Evolutionary conservation across 495 filamentous ascomycete genomes (phyloP).

Genomic region (Aspergillus diversus): DNA sequence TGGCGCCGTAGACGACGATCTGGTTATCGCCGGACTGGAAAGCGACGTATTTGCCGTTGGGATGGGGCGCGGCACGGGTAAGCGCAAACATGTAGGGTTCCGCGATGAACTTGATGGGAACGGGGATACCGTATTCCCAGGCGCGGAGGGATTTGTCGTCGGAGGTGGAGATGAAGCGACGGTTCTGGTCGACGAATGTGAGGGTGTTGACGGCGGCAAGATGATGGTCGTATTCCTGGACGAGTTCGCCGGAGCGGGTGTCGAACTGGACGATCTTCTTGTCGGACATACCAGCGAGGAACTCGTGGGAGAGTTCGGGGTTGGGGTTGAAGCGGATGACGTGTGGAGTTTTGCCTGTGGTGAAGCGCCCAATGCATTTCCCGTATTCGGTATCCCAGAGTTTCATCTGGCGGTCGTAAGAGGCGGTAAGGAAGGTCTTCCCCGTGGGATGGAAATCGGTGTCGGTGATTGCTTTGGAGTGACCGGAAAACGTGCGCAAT

Average conservation of each 20-base stretch:
- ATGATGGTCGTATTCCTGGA: slow-evolving; percentile 99
- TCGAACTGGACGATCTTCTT: slow-evolving; percentile 99
- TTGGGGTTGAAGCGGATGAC: slow-evolving; percentile 91
- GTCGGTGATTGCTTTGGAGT: slow-evolving; percentile 88
- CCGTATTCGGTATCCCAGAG: slow-evolving; percentile 98
- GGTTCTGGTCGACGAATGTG: slow-evolving; percentile 91
- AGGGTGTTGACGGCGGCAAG: slow-evolving; percentile 97
- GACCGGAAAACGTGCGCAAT: slow-evolving; percentile 85
- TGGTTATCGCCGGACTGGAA: slow-evolving; percentile 95
- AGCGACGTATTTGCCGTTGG: slow-evolving; percentile 87
- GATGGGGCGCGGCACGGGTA: slow-evolving; percentile 78
- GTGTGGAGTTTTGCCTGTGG: slow-evolving; percentile 91
- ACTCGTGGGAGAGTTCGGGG: slow-evolving; percentile 77
- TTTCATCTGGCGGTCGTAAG: slow-evolving; percentile 93
- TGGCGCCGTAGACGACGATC: slow-evolving; percentile 91
- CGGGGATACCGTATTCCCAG: slow-evolving; percentile 97
- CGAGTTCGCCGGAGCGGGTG: slow-evolving; percentile 76
- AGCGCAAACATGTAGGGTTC: slow-evolving; percentile 97
- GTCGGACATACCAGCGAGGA: slow-evolving; percentile 94
- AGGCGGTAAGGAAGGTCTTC: slow-evolving; percentile 87
- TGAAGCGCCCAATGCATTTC: slow-evolving; percentile 81
- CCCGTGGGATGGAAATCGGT: slow-evolving; percentile 82
- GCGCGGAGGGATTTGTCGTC: slow-evolving; percentile 95
- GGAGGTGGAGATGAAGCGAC: slow-evolving; percentile 95
- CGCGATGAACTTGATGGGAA: slow-evolving; percentile 86